Evolutionary conservation across 768 basidiomycete species (phyloP), one percentile per base, ranked within the genome.

Genomic region (Leccinum variicolor): DNA sequence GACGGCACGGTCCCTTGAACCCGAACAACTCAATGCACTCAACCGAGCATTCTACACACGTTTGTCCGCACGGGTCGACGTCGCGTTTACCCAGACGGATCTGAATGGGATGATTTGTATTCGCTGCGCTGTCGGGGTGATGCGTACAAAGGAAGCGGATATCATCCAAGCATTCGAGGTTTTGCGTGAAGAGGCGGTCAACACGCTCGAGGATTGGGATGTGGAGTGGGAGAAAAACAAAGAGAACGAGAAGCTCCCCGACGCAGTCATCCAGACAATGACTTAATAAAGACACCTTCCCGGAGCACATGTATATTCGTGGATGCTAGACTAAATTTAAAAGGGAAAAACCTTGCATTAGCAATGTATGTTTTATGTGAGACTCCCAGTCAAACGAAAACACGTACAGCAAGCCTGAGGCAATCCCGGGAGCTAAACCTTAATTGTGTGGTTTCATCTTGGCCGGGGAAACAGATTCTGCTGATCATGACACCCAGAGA

Each of bases 51-150:
- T 93, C 64, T 84, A 84, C 69, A 72, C 73, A 2, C 79, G 80
- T 1, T 68, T 96, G 8, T 81, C 84, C 9, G 68, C 77, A 1
- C 75, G 88, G 28, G 76, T 78, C 55, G 84, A 91, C 61, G 81
- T 96, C 48, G 75, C 84, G 54, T 73, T 97, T 33, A 94, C 93
- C 7, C 89, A 88, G 67, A 94, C 94, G 0, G 79, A 80, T 36
- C 71, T 97, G 25, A 86, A 89, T 54, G 88, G 85, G 2, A 77
- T 80, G 10, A 83, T 84, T 60, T 94, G 92, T 66, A 76, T 96
- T 25, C 80, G 94, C 1, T 75, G 95, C 31, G 90, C 87, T 1
- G 78, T 94, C 21, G 94, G 94, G 0, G 84, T 88, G 2, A 75
- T 80, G 41, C 74, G 81, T 41, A 94, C 93, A 5, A 78, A 80